Base-by-base conservation (phyloP, 2,329 filamentous ascomycete species). In the Trichoderma guizhouense region DNA sequence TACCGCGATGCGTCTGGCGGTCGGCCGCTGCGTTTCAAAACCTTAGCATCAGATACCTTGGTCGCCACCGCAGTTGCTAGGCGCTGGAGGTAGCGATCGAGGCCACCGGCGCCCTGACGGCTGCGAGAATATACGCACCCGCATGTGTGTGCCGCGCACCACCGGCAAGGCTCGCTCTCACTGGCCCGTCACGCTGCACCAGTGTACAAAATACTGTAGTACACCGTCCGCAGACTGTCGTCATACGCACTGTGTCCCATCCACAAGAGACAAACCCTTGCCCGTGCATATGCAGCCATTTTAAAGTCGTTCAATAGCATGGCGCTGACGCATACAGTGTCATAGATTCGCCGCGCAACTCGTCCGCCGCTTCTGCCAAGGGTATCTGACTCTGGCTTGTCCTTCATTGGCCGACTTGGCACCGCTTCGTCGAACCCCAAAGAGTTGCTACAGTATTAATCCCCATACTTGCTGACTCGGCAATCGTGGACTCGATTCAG, bases 271-370 rank as follows among this genome's bases (percentile, higher is more conserved):
- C 67, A 36, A 53, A 61, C 57, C 67, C 57, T 62, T 69, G 67
- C 43, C 67, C 47, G 43, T 62, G 67, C 67, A 69, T 69, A 69
- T 69, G 67, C 67, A 69, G 55, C 67, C 67, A 62, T 61, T 69
- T 53, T 69, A 69, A 69, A 69, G 67, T 69, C 66, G 21, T 61
- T 68, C 53, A 43, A 18, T 12, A 51, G 36, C 39, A 11, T 34
- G n/a, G 61, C 57, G 28, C 39, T 62, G 67, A 53, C 39, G 39
- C 66, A 34, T 51, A 53, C 67, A 69, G 66, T 69, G 67, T 39
- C 28, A 14, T n/a, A 18, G 57, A 24, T 53, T n/a, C 28, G 57
- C 57, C 28, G 30, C 14, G 34, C 47, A 58, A 68, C 55, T 55
- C 65, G 55, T 14, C 47, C 47, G 47, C 21, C 47, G 47, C 47